Base-by-base conservation (phyloP, 139 green algal species). In the Edaphochlamys debaryana region DNA sequence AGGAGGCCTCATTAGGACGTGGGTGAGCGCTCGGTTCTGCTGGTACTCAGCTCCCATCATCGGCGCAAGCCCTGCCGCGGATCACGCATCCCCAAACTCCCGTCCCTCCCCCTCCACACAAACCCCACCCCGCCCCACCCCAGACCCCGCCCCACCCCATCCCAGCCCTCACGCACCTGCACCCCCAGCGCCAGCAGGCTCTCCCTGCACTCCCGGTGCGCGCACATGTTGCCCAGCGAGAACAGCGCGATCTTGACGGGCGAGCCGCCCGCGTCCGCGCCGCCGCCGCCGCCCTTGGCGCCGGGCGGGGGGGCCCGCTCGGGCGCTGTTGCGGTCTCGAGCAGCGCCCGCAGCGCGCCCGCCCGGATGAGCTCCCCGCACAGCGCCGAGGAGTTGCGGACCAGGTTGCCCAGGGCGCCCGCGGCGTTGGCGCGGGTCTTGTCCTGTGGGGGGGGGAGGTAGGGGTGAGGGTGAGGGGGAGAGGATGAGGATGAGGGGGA, bases 391-490 rank as follows among this genome's bases (percentile, higher is more conserved):
- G 79, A 92, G 90, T 99, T 99, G 69, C 96, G 92, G 20, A 88
- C 94, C 5, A 99, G 91, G 92, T 99, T 99, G 69, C 97, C 97
- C 32, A 99, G 91, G 5, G 97, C 97, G 2, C 97, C 97, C 0
- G 96, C 96, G 0, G 97, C 97, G 81, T 99, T 99, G 71, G 94
- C 95, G 3, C 95, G 91, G 27, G 95, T 98, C 80, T 98, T 98
- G 79, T 97, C 94, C 34, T 94, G 73, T 4, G 58, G 29, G 58
- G 30, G 27, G 54, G 54, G 23, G 58, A 19, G 58, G 58, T 54
- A 58, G 50, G 23, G 58, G 58, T 36, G 42, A 36, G 67, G 23
- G 42, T 58, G 38, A 40, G 25, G 67, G 9, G 37, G 37, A 48
- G 45, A 93, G 88, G 5, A n/a, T 15, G 70, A 94, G 80, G 29